A percentile compares a stretch with the other conserved stretches of the same genome.
Evolutionary conservation across 805 yeast genomes (phyloP).

Genomic region (Pichia manshurica): DNA sequence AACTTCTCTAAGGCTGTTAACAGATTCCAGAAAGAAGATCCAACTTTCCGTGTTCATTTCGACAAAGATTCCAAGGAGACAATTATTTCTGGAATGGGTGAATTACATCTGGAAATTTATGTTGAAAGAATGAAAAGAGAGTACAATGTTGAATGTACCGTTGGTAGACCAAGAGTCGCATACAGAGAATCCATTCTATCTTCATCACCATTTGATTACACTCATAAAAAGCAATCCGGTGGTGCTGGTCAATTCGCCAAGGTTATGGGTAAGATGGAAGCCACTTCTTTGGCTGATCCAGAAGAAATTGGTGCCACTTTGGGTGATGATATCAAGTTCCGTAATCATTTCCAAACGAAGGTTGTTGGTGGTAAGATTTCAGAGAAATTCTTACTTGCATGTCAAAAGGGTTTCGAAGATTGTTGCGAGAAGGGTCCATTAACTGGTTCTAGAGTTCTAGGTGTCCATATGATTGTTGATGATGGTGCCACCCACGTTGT

Average conservation of each 20-base stretch:
- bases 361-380: conserved; percentile 97
- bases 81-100: conserved; percentile 90
- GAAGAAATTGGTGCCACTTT: conserved; percentile 26
- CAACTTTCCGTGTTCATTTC: conserved; percentile 89
- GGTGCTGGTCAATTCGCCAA: conserved; percentile 99
- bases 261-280: conserved; percentile 74
- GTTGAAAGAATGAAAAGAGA: conserved; percentile 98
- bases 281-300: conserved; percentile 48
- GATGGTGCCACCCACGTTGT: conserved; percentile 98
- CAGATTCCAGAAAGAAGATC: conserved; percentile 98
- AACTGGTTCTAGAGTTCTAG: conserved; percentile 89
- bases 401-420: conserved; percentile 93
- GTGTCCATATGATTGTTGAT: conserved; percentile 86
- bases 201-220: conserved; percentile 76
- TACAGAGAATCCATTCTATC: conserved; percentile 87
- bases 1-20: conserved; percentile 96
- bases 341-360: conserved; percentile 74
- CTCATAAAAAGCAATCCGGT: conserved; percentile 97
- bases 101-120: conserved; percentile 92
- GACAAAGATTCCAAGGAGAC: conserved; percentile 93
- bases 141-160: conserved; percentile 88
- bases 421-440: conserved; percentile 94
- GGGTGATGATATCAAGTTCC: conserved; percentile 33
- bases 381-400: conserved; percentile 89
- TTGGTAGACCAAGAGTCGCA: conserved; percentile 97